phyloP scores from a whole-genome alignment of 2,329 filamentous ascomycete species.

The Colletotrichum sp. region DNA sequence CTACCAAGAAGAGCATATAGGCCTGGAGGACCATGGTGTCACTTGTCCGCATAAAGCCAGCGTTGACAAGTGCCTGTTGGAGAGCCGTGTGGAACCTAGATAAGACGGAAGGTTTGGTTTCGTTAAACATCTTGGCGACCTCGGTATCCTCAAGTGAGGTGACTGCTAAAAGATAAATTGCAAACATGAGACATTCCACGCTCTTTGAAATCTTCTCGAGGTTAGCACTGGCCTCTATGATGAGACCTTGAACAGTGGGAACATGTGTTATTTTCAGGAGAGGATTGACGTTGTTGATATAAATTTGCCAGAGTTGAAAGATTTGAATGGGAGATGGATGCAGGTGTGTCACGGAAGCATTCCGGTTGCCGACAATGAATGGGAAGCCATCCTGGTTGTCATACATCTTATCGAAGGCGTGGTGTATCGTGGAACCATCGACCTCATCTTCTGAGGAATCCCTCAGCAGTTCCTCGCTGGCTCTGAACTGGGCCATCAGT shows the following conservation, averaged over 20 bases:
- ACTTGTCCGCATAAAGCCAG: constrained; percentile 68
- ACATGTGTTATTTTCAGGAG: constrained; percentile 72
- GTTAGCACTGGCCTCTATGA: constrained; percentile 66
- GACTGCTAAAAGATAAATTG: constrained; percentile 64
- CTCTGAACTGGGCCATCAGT: constrained; percentile 46
- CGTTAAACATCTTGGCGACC: constrained; percentile 55
- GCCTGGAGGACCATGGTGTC: constrained; percentile 72
- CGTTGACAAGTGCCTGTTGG: constrained; percentile 70
- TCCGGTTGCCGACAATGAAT: constrained; percentile 55
- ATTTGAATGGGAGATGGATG: constrained; percentile 64
- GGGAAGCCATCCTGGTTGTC: constrained; percentile 61
- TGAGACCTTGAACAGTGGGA: constrained; percentile 66
- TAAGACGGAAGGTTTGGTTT: constrained; percentile 55
- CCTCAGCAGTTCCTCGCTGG: constrained; percentile 50
- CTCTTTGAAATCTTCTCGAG: constrained; percentile 57
- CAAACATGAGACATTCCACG: constrained; percentile 72
- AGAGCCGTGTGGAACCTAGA: constrained; percentile 60
- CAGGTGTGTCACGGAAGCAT: constrained; percentile 46
- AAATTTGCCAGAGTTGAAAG: constrained; percentile 71
- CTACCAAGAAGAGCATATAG: constrained; percentile 69
- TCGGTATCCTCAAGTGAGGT: constrained; percentile 62
- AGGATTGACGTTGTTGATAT: constrained; percentile 72
- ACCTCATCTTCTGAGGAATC: constrained; percentile 65
- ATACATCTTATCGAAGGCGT: constrained; percentile 66
- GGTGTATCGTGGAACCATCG: constrained; percentile 59